Evolutionary conservation across 768 basidiomycete genomes (phyloP).

Genomic region (Tricholoma terreum): DNA sequence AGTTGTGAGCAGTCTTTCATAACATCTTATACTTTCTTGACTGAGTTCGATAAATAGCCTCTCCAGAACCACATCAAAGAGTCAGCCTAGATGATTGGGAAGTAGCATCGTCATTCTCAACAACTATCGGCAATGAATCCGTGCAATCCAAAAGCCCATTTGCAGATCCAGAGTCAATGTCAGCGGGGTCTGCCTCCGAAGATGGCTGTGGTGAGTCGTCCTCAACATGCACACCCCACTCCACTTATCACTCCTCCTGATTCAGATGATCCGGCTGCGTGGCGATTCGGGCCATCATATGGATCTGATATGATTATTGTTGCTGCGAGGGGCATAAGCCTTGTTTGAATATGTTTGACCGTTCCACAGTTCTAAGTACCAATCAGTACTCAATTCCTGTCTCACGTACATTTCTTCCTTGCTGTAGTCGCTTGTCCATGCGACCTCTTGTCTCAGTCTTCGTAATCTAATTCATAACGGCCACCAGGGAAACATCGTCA

Average conservation of each 20-base stretch:
- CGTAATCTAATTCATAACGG: no score
- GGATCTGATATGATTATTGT: no score
- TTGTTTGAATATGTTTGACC: no score
- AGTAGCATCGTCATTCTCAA: conserved; percentile 3
- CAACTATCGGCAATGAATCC: conserved; percentile 1
- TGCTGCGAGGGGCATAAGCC: no score
- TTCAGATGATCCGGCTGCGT: conserved; percentile 2
- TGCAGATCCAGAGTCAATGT: background rate
- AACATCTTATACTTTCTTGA: conserved; percentile 1
- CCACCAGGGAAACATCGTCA: no score
- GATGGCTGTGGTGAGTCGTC: conserved; percentile 4
- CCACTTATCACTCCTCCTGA: conserved; percentile 2
- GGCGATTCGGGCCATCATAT: conserved; percentile 1
- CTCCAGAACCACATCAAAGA: background rate
- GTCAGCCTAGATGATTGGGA: background rate
- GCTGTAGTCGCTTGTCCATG: no score
- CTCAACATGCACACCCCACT: no score
- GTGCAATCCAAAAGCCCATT: conserved; percentile 2
- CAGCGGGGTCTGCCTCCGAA: background rate
- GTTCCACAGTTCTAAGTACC: no score
- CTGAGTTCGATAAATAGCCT: conserved; percentile 2
- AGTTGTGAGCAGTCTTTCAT: conserved; percentile 1
- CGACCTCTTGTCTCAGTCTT: no score
- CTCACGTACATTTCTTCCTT: no score
- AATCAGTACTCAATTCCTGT: no score